Conservation (phyloP, 768 basidiomycete species). For the Ramaria sp. region DNA sequence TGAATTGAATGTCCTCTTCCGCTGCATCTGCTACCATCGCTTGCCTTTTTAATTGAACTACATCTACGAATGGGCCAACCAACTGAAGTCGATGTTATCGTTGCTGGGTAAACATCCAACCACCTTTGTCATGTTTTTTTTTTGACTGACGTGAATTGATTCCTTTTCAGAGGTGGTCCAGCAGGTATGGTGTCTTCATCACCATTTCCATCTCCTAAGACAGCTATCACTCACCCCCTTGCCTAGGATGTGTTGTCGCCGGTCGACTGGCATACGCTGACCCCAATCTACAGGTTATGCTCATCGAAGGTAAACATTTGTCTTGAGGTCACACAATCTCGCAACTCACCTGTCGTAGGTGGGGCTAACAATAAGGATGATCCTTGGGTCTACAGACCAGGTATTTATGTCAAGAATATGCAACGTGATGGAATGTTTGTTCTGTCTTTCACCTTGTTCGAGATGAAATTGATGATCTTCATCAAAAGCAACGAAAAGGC, state of each 20-base stretch:
- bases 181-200: slow-evolving; percentile 23
- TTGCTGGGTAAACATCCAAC: slow-evolving; percentile 37
- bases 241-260: slow-evolving; percentile 48
- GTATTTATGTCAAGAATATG: slow-evolving; percentile 65
- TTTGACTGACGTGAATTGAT: not conserved
- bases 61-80: slow-evolving; percentile 24
- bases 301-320: slow-evolving; percentile 46
- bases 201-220: no score
- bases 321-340: not conserved
- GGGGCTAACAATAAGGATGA: slow-evolving; percentile 66
- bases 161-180: slow-evolving; percentile 40
- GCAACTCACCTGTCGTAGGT: slow-evolving; percentile 22
- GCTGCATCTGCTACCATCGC: no score
- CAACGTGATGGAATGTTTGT: slow-evolving; percentile 55
- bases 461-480: not conserved
- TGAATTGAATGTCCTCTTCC: not conserved
- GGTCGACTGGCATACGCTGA: slow-evolving; percentile 63
- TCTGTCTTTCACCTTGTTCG: not conserved
- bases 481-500: slow-evolving; percentile 57
- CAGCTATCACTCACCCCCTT: not conserved
- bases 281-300: slow-evolving; percentile 64
- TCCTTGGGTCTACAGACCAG: slow-evolving; percentile 66
- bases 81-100: slow-evolving; percentile 54
- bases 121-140: not conserved
- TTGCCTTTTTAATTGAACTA: no score